Percentiles rank a stretch among this genome's conserved stretches.
These are phyloP conservation scores for Choiromyces venosus DNA, from an alignment of 495 filamentous ascomycete genomes.

Conservation along the genomic window DNA sequence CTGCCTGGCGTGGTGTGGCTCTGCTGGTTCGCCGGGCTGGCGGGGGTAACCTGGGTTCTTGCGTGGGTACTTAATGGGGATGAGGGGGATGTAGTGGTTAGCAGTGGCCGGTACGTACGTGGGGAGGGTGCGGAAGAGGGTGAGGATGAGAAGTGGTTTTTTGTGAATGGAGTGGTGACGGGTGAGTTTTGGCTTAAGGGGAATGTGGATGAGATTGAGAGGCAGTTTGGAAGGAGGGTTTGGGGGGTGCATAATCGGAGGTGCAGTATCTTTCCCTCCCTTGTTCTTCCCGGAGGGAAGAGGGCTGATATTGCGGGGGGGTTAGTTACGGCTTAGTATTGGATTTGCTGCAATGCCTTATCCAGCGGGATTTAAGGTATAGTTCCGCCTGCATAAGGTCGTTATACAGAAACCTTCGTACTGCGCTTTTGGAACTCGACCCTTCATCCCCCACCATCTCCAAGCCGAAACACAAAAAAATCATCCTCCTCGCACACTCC, in stretches of 20 bases:
- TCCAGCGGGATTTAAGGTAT: constrained; percentile 68
- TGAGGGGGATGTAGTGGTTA: neutral
- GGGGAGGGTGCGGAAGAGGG: neutral
- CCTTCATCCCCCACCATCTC: neutral
- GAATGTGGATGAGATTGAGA: neutral
- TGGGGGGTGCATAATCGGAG: constrained; percentile 2
- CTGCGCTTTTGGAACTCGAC: constrained; percentile 46
- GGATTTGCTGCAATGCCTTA: constrained; percentile 66
- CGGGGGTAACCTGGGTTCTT: neutral
- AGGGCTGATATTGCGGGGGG: neutral
- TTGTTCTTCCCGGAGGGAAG: too few relatives aligned
- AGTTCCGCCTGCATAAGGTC: constrained; percentile 61
- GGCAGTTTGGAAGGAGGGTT: neutral
- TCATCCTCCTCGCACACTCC: neutral
- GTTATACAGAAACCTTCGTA: constrained; percentile 51
- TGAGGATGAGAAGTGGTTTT: constrained; percentile 1
- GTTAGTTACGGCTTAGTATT: constrained; percentile 62
- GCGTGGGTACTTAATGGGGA: neutral
- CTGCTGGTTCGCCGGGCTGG: neutral
- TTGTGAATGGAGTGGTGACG: neutral
- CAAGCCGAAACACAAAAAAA: neutral
- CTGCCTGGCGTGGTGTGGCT: neutral
- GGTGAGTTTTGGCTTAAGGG: neutral
- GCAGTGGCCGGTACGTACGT: neutral
- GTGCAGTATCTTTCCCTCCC: too few relatives aligned